Evolutionary conservation across 768 basidiomycete species (phyloP).

Genomic region (Phylloporus scabripes): DNA sequence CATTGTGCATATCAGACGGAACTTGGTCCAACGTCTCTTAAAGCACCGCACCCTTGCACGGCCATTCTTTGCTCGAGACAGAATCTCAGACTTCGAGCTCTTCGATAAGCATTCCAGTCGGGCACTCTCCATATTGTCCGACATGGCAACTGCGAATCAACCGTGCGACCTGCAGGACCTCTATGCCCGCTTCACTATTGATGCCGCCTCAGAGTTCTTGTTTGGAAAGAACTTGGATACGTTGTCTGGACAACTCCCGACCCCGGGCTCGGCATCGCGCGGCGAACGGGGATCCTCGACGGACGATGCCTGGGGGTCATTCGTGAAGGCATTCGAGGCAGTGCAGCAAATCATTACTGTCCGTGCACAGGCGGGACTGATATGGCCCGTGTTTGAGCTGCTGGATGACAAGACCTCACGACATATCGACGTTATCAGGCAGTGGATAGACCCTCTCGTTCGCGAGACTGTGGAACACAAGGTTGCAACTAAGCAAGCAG

Average conservation of each 20-base stretch:
- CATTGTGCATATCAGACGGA: neutral
- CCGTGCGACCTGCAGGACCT: constrained; percentile 66
- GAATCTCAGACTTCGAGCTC: constrained; percentile 62
- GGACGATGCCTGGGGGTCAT: constrained; percentile 55
- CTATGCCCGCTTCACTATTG: constrained; percentile 61
- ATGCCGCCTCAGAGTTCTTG: constrained; percentile 68
- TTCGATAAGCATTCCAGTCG: constrained; percentile 52
- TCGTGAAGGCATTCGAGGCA: constrained; percentile 40
- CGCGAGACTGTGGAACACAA: constrained; percentile 46
- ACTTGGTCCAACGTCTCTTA: constrained; percentile 4
- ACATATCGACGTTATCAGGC: constrained; percentile 32
- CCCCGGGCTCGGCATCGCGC: constrained; percentile 39
- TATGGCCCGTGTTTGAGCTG: constrained; percentile 42
- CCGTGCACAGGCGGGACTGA: constrained; percentile 33
- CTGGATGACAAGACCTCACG: constrained; percentile 34
- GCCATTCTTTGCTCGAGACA: constrained; percentile 71
- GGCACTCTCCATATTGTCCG: constrained; percentile 46
- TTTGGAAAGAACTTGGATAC: constrained; percentile 64
- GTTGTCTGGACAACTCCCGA: constrained; percentile 48
- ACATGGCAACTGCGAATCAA: constrained; percentile 31
- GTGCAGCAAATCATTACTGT: constrained; percentile 33
- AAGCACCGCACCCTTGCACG: constrained; percentile 64
- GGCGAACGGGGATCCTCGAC: constrained; percentile 59
- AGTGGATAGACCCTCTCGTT: constrained; percentile 60
- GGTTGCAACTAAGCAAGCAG: constrained; percentile 32